Percentiles rank a stretch among this genome's conserved stretches.
Evolutionary conservation across 768 basidiomycete genomes (phyloP).

Genomic region (Lentinula raphanica): DNA sequence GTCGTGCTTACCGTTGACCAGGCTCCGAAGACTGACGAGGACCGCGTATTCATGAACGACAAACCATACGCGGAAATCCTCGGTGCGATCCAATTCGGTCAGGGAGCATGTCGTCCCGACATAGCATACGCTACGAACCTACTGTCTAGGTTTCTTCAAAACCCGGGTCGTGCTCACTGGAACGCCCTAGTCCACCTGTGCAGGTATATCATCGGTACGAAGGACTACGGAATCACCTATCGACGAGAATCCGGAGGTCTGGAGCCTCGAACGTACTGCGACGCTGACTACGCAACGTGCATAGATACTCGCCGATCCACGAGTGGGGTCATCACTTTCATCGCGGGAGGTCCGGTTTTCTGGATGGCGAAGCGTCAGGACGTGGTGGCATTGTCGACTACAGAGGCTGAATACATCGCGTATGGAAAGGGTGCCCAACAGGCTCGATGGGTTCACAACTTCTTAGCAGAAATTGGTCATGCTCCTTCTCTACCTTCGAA

Average conservation of each 20-base stretch:
- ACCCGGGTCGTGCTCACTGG: slow-evolving; percentile 4
- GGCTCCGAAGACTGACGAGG: background rate
- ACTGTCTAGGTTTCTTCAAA: background rate
- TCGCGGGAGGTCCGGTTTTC: background rate
- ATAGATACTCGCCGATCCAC: background rate
- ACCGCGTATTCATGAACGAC: slow-evolving; percentile 7
- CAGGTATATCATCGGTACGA: background rate
- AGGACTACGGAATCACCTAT: background rate
- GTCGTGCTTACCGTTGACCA: slow-evolving; percentile 1
- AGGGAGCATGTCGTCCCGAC: background rate
- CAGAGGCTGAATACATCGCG: no score
- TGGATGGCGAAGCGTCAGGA: background rate
- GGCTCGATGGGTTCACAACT: background rate
- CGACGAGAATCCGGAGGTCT: no score
- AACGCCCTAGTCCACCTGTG: background rate
- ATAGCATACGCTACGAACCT: background rate
- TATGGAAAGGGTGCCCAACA: no score
- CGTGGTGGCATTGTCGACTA: background rate
- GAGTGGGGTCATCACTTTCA: background rate
- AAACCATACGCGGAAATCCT: no score
- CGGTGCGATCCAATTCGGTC: slow-evolving; percentile 5
- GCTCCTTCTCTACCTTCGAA: background rate
- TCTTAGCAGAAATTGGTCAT: background rate
- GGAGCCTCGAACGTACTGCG: no score
- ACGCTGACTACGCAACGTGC: no score